These are phyloP conservation scores for Juglanconis oblonga DNA, from an alignment of 2,329 filamentous ascomycete genomes.

Conservation along the genomic window DNA sequence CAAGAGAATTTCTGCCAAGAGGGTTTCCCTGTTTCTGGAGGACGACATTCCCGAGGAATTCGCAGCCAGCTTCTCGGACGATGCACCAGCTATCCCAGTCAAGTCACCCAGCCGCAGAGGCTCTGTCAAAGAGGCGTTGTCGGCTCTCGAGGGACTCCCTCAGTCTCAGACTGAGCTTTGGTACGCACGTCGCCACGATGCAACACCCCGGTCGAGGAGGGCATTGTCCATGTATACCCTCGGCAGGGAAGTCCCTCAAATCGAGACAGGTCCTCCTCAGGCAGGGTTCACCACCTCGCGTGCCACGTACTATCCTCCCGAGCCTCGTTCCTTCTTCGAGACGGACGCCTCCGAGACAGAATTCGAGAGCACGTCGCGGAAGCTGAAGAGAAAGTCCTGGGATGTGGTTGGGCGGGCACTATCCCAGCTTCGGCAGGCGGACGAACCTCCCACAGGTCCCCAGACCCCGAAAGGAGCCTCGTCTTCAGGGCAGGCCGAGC, in stretches of 20 bases:
- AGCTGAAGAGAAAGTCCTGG: background rate
- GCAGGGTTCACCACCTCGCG: background rate
- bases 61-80: background rate
- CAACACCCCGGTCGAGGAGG: background rate
- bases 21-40: background rate
- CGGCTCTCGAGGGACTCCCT: background rate
- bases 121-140: background rate
- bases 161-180: background rate
- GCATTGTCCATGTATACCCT: background rate
- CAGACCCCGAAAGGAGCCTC: too few species aligned
- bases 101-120: background rate
- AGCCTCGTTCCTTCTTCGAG: background rate
- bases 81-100: background rate
- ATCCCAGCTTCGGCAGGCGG: background rate
- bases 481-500: too few species aligned
- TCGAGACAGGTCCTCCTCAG: background rate
- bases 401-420: background rate
- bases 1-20: background rate
- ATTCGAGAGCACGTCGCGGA: background rate
- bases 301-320: background rate
- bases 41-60: background rate
- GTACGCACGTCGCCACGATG: background rate
- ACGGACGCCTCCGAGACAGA: background rate
- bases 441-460: background rate
- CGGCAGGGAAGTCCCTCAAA: background rate